phyloP scores from a whole-genome alignment of 2,329 filamentous ascomycete genomes.

The Bipolaris cookei region DNA sequence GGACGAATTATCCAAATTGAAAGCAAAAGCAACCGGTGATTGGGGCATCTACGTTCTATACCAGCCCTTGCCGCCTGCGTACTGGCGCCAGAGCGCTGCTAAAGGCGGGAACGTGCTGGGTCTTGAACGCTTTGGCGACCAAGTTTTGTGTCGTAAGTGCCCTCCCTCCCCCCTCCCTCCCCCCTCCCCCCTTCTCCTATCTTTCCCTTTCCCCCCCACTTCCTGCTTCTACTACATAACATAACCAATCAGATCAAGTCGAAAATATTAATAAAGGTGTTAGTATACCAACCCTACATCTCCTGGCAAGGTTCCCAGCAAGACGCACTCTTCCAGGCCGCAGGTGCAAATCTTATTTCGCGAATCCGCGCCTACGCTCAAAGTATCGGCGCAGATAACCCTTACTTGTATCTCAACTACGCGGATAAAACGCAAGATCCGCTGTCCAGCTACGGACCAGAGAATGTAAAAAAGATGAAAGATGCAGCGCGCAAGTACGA shows the following conservation, averaged over 20 bases:
- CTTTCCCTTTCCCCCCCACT: background rate
- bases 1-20: conserved; percentile 46
- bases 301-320: conserved; percentile 31
- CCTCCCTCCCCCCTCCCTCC: too few species aligned
- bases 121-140: conserved; percentile 35
- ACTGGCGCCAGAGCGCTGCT: conserved; percentile 41
- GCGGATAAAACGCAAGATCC: conserved; percentile 32
- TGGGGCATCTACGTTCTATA: conserved; percentile 45
- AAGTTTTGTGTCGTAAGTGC: conserved; percentile 30
- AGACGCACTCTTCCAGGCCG: conserved; percentile 27
- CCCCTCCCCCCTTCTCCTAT: too few species aligned
- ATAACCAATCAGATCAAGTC: too few species aligned
- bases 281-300: conserved; percentile 32
- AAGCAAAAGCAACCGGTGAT: conserved; percentile 36
- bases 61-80: conserved; percentile 51
- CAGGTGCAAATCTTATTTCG: conserved; percentile 24
- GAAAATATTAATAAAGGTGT: too few species aligned
- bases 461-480: conserved; percentile 30
- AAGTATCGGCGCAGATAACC: conserved; percentile 30
- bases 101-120: conserved; percentile 53
- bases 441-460: conserved; percentile 29
- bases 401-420: conserved; percentile 46
- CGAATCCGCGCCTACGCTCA: conserved; percentile 25
- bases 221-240: too few species aligned
- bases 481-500: conserved; percentile 31